phyloP scores from a whole-genome alignment of 148 eudicot species.

The Vaccinium darrowii region DNA sequence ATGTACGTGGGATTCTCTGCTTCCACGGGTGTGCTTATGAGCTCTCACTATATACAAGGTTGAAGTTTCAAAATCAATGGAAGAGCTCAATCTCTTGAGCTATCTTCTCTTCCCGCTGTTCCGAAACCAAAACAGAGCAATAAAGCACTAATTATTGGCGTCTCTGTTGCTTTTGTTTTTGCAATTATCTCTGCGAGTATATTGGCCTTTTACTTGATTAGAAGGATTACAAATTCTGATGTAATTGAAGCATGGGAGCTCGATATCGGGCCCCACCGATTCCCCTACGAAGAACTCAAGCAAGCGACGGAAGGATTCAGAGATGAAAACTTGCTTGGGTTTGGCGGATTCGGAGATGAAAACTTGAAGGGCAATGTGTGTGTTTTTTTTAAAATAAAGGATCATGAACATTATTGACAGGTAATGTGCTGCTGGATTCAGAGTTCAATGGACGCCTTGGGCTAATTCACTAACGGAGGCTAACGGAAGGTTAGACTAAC shows the following conservation, averaged over 20 bases:
- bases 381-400: too few species aligned
- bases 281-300: slow-evolving; percentile 36
- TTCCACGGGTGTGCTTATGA: slow-evolving; percentile 28
- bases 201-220: slow-evolving; percentile 8
- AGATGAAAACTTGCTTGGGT: slow-evolving; percentile 36
- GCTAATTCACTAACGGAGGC: too few species aligned
- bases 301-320: slow-evolving; percentile 43
- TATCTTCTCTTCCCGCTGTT: slow-evolving; percentile 19
- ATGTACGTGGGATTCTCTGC: slow-evolving; percentile 44
- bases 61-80: slow-evolving; percentile 44
- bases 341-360: slow-evolving; percentile 69
- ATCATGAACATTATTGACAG: too few species aligned
- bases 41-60: slow-evolving; percentile 34
- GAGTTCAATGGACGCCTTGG: too few species aligned
- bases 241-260: slow-evolving; percentile 49
- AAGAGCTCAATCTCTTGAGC: slow-evolving; percentile 14
- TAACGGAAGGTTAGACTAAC: too few species aligned
- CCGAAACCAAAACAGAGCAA: slow-evolving; percentile 1
- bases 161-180: not conserved
- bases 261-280: slow-evolving; percentile 37
- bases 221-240: slow-evolving; percentile 29
- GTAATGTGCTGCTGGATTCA: too few species aligned
- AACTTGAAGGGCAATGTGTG: too few species aligned
- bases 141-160: not conserved
- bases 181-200: not conserved